phyloP scores from a whole-genome alignment of 2,329 filamentous ascomycete genomes.

The Pseudogymnoascus sp. region DNA sequence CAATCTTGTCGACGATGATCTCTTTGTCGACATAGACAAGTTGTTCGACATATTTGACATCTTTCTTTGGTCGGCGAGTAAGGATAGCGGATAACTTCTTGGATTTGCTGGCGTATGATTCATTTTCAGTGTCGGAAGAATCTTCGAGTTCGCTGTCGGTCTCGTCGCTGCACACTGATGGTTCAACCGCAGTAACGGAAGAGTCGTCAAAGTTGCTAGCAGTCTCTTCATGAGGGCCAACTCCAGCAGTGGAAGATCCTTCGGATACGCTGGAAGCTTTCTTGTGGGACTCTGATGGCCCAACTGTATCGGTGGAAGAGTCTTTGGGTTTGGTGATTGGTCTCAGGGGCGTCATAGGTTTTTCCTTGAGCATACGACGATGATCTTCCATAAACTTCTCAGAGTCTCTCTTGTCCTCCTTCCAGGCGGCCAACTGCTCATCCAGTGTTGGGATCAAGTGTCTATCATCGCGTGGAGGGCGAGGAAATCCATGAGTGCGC shows the following conservation, averaged over 20 bases:
- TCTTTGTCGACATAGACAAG: not conserved
- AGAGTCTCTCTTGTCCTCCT: not conserved
- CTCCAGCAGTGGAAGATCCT: not conserved
- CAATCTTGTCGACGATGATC: not conserved
- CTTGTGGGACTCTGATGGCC: not conserved
- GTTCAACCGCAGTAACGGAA: not conserved
- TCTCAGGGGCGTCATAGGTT: not conserved
- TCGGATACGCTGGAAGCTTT: not conserved
- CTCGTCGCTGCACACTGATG: not conserved
- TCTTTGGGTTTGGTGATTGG: not conserved
- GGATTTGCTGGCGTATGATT: not conserved
- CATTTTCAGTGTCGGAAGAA: not conserved
- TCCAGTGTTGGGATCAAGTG: not conserved
- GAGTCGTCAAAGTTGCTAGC: not conserved
- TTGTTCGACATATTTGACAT: not conserved
- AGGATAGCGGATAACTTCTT: not conserved
- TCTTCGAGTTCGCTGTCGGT: not conserved
- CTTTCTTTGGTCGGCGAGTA: not conserved
- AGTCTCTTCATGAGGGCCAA: not conserved
- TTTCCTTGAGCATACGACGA: not conserved
- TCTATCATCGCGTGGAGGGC: not conserved
- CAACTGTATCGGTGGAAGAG: not conserved
- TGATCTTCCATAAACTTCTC: slow-evolving; percentile 4
- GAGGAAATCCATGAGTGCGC: not conserved
- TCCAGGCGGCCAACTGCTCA: slow-evolving; percentile 2